Conservation (phyloP, 768 basidiomycete species). For the Tricholoma hemisulphureum region DNA sequence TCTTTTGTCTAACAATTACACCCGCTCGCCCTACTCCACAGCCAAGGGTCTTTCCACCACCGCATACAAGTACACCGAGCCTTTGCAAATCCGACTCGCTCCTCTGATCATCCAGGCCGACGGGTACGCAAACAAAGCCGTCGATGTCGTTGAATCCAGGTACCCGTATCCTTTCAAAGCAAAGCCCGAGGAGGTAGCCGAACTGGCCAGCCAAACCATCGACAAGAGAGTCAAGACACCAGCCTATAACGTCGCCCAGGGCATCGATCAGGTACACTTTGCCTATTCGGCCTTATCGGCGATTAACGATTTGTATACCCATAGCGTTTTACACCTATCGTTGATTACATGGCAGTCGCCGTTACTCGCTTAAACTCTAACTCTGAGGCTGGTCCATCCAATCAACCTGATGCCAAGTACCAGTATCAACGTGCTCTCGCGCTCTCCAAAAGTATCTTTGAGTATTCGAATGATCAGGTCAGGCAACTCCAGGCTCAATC, state of each 20-base stretch:
- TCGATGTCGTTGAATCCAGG: constrained; percentile 69
- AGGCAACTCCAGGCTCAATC: constrained; percentile 68
- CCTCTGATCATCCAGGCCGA: constrained; percentile 66
- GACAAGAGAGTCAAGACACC: constrained; percentile 66
- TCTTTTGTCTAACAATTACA: constrained; percentile 58
- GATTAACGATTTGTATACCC: constrained; percentile 2
- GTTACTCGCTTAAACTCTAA: constrained; percentile 45
- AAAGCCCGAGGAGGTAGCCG: constrained; percentile 68
- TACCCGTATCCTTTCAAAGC: constrained; percentile 78
- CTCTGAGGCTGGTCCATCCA: constrained; percentile 46
- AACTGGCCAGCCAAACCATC: constrained; percentile 59
- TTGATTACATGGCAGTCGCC: constrained; percentile 66
- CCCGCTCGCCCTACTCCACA: constrained; percentile 61
- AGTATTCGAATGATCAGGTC: constrained; percentile 69
- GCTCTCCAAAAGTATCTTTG: constrained; percentile 61
- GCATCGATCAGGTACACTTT: constrained; percentile 66
- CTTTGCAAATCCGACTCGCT: constrained; percentile 62
- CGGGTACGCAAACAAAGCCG: constrained; percentile 67
- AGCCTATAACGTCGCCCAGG: constrained; percentile 59
- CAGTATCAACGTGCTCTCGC: constrained; percentile 76
- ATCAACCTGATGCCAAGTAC: constrained; percentile 55
- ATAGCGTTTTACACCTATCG: constrained; percentile 70
- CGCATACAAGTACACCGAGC: constrained; percentile 62
- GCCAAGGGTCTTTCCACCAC: constrained; percentile 60
- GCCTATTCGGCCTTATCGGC: constrained; percentile 12